Percentiles rank a stretch among this genome's conserved stretches.
Conservation (phyloP, 768 basidiomycete species). For the Mycena polygramma region DNA sequence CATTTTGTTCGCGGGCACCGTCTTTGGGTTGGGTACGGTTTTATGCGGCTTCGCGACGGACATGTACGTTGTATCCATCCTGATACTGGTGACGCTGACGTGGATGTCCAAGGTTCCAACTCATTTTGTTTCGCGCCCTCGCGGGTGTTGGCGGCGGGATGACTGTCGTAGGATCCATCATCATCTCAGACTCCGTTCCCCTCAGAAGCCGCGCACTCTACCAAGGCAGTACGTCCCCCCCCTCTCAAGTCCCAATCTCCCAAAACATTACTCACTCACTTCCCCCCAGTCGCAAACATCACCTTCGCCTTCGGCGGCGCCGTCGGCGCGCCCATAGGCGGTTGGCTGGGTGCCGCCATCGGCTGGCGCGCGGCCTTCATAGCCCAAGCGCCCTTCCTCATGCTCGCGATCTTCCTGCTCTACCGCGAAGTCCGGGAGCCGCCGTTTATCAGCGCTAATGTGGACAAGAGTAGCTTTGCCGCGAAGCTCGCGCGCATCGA, state of each 20-base stretch:
- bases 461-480: conserved; percentile 8
- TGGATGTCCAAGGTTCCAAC: conserved; percentile 2
- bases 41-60: conserved; percentile 68
- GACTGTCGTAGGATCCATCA: conserved; percentile 64
- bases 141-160: conserved; percentile 71
- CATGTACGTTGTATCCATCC: background rate
- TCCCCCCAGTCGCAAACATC: conserved; percentile 54
- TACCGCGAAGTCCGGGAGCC: conserved; percentile 34
- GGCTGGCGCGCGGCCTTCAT: conserved; percentile 75
- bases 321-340: conserved; percentile 67
- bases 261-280: too few relatives aligned
- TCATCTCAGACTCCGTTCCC: conserved; percentile 75
- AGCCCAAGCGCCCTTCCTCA: conserved; percentile 70
- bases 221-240: conserved; percentile 72
- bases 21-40: conserved; percentile 76
- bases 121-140: conserved; percentile 58
- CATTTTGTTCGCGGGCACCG: conserved; percentile 66
- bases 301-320: conserved; percentile 71
- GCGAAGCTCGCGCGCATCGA: conserved; percentile 69
- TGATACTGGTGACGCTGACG: background rate
- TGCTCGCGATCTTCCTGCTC: conserved; percentile 54
- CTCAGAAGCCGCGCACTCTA: conserved; percentile 75
- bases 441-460: conserved; percentile 5
- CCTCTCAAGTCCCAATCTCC: too few relatives aligned
- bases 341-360: conserved; percentile 69